Evolutionary conservation across 208 protist genomes (phyloP).

Genomic region (Novymonas esmeraldas): DNA sequence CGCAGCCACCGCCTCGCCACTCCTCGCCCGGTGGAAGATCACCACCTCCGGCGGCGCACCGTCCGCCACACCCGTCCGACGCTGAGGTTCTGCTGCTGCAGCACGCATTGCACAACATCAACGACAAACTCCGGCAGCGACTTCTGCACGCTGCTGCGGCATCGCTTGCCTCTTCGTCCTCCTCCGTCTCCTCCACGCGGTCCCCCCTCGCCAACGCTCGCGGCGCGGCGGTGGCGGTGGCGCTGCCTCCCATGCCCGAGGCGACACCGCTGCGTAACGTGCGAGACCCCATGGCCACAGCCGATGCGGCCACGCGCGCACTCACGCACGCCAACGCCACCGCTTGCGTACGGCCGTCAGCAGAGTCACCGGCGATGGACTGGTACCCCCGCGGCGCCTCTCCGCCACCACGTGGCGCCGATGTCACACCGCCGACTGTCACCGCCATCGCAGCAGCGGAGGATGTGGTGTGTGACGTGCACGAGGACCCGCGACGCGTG

Average conservation of each 20-base stretch:
- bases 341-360: background rate
- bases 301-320: background rate
- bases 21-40: too few relatives aligned
- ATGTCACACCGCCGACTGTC: background rate
- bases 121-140: conserved; percentile 28
- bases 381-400: background rate
- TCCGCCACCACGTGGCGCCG: background rate
- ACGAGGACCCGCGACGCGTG: conserved; percentile 2
- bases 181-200: conserved; percentile 14
- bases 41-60: background rate
- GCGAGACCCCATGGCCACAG: background rate
- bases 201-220: conserved; percentile 6
- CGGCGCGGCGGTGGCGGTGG: background rate
- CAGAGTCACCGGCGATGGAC: too few relatives aligned
- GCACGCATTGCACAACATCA: conserved; percentile 30
- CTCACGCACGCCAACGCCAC: too few relatives aligned
- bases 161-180: conserved; percentile 24
- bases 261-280: conserved; percentile 24
- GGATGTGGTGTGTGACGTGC: background rate
- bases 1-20: too few relatives aligned
- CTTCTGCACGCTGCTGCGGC: conserved; percentile 29
- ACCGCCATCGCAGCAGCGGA: background rate
- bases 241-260: conserved; percentile 21
- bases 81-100: conserved; percentile 41
- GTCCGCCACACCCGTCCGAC: conserved; percentile 30